These are phyloP conservation scores for Aspergillus chevalieri DNA, from an alignment of 2,329 filamentous ascomycete species.

Conservation along the genomic window DNA sequence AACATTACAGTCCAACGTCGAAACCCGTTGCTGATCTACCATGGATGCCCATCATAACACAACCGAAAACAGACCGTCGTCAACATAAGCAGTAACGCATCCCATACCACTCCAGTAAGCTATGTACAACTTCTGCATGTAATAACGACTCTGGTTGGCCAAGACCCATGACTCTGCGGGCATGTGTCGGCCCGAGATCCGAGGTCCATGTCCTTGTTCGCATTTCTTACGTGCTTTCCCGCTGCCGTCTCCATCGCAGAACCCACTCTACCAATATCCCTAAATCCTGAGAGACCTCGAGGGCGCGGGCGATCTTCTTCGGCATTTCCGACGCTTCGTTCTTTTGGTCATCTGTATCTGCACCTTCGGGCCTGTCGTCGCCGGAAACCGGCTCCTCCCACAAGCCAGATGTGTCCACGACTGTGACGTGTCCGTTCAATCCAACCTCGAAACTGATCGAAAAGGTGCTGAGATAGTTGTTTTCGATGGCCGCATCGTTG, in stretches of 20 bases:
- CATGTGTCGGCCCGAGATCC: neutral
- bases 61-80: too few species aligned
- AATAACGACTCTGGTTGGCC: neutral
- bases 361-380: slow-evolving; percentile 8
- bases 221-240: slow-evolving; percentile 9
- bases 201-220: slow-evolving; percentile 10
- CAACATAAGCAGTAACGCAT: too few species aligned
- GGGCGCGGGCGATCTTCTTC: slow-evolving; percentile 31
- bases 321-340: slow-evolving; percentile 20
- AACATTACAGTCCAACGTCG: too few species aligned
- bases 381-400: slow-evolving; percentile 11
- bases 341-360: slow-evolving; percentile 11
- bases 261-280: slow-evolving; percentile 41
- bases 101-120: neutral
- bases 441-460: slow-evolving; percentile 36
- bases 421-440: slow-evolving; percentile 35
- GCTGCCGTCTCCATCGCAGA: slow-evolving; percentile 29
- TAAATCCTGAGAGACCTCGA: slow-evolving; percentile 41
- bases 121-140: too few species aligned
- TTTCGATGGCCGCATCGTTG: slow-evolving; percentile 8
- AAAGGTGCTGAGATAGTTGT: slow-evolving; percentile 16
- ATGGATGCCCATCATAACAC: too few species aligned
- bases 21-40: too few species aligned
- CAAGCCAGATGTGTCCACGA: slow-evolving; percentile 34
- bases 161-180: slow-evolving; percentile 1